Evolutionary conservation across 1,284 basidiomycete species (phyloP), one percentile per base, ranked within the genome.

Genomic region (Malassezia dermatis): DNA sequence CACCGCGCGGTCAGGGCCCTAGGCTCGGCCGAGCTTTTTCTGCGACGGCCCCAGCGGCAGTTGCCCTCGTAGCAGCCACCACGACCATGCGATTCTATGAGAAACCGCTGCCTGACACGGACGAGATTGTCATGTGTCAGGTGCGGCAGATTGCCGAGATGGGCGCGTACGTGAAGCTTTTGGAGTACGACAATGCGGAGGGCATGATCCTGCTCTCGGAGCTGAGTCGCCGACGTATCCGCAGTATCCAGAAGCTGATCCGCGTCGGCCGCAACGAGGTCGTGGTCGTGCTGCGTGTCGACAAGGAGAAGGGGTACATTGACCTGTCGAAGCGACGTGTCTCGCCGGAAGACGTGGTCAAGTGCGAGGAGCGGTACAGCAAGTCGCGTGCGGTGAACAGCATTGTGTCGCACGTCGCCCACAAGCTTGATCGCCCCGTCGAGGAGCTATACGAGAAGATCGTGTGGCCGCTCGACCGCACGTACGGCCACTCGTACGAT

Each of bases 261-360:
- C 81, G 93, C 56, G 91, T 98, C 3, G 93, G 93, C 19, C 82
- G 94, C 69, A 99, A 99, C 76, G 93, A 98, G 76, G 93, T 98
- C 58, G 93, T 98, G 59, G 93, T 98, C 58, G 94, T 98, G 0
- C 82, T 98, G 64, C 82, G 93, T 75, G 93, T 99, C 34, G 93
- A 99, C 81, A 95, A 95, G 77, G 94, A 98, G 78, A 98, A 99
- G 80, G 94, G 91, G 17, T 98, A 98, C 78, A 99, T 99, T 72
- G 93, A 99, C 81, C 80, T 98, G 35, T 96, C 91, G 50, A 99
- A 99, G 80, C 86, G 94, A 67, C 86, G 94, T 70, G 93, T 99
- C n/a, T 95, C 91, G 10, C 87, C 93, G 10, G 94, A 99, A 76
- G 93, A 98, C 76, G 93, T 98, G 67, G 84, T 86, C 47, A 95